Conservation (phyloP, 2,329 filamentous ascomycete species). For the Xylaria hypoxylon region DNA sequence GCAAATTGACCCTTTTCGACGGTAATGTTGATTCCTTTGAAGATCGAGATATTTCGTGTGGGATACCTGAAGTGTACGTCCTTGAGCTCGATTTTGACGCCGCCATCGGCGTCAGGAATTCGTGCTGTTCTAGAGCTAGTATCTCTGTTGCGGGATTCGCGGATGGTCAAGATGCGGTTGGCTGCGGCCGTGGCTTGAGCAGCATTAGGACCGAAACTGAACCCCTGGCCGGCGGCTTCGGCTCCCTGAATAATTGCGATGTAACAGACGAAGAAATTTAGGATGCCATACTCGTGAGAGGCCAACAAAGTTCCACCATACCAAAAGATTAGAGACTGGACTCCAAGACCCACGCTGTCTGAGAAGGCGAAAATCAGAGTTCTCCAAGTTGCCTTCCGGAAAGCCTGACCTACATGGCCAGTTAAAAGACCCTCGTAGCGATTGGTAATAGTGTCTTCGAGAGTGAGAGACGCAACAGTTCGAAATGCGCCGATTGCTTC, state of each 20-base stretch:
- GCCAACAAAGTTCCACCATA: constrained; percentile 72
- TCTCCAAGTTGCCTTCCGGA: constrained; percentile 69
- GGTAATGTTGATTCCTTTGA: constrained; percentile 70
- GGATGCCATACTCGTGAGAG: constrained; percentile 59
- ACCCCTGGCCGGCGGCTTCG: constrained; percentile 74
- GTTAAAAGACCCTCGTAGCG: constrained; percentile 71
- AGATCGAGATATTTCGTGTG: constrained; percentile 66
- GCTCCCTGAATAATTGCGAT: constrained; percentile 75
- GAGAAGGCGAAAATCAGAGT: constrained; percentile 76
- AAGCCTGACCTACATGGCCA: constrained; percentile 69
- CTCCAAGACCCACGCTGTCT: constrained; percentile 72
- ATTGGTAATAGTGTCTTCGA: constrained; percentile 73
- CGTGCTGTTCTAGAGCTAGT: constrained; percentile 47
- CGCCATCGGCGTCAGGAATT: constrained; percentile 61
- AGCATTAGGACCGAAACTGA: constrained; percentile 74
- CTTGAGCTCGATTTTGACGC: constrained; percentile 67
- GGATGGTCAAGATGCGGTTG: constrained; percentile 68
- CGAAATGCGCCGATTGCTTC: constrained; percentile 80
- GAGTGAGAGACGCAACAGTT: constrained; percentile 76
- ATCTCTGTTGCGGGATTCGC: constrained; percentile 57
- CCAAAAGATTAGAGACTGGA: constrained; percentile 74
- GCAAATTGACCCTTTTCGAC: constrained; percentile 77
- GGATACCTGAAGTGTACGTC: constrained; percentile 72
- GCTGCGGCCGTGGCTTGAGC: constrained; percentile 69
- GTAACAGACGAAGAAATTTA: constrained; percentile 68